Percentiles rank a stretch among this genome's conserved stretches.
These are phyloP conservation scores for Nannochloropsis gaditana DNA, from an alignment of 108 stramenopile species.

Conservation along the genomic window DNA sequence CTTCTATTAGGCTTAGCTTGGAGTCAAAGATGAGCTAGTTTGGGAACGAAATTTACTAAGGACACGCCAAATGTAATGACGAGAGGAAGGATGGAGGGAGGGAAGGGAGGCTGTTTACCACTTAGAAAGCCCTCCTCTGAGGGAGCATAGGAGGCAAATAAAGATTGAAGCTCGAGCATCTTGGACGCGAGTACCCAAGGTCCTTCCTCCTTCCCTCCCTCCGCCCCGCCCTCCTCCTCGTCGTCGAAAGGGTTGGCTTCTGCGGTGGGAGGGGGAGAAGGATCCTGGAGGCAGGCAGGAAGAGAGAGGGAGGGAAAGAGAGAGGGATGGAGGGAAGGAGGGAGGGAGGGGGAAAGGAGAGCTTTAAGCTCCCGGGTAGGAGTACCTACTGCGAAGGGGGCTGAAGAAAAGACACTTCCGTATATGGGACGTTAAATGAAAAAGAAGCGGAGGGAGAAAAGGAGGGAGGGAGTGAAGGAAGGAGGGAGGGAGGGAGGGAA, in stretches of 20 bases:
- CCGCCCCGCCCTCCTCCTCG: background rate
- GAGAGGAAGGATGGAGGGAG: background rate
- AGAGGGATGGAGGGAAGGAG: background rate
- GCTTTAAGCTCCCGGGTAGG: too few relatives aligned
- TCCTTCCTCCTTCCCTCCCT: background rate
- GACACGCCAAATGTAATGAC: too few relatives aligned
- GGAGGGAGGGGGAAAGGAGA: background rate
- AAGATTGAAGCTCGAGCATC: background rate
- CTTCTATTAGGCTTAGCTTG: too few relatives aligned
- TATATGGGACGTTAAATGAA: too few relatives aligned
- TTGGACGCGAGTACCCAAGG: background rate
- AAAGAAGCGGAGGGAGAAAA: too few relatives aligned
- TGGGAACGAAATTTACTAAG: too few relatives aligned
- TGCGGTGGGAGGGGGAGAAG: background rate
- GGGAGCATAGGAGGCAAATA: slow-evolving; percentile 4
- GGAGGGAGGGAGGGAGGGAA: background rate
- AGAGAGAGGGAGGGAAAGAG: background rate
- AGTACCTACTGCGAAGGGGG: too few relatives aligned
- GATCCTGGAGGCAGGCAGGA: background rate
- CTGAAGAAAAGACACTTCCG: too few relatives aligned
- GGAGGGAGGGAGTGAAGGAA: background rate
- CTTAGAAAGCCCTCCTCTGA: background rate
- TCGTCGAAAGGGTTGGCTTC: slow-evolving; percentile 4
- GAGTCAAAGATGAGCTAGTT: too few relatives aligned
- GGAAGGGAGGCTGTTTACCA: background rate